phyloP scores from a whole-genome alignment of 371 early-diverging fungal species.

The Cladochytrium tenue region DNA sequence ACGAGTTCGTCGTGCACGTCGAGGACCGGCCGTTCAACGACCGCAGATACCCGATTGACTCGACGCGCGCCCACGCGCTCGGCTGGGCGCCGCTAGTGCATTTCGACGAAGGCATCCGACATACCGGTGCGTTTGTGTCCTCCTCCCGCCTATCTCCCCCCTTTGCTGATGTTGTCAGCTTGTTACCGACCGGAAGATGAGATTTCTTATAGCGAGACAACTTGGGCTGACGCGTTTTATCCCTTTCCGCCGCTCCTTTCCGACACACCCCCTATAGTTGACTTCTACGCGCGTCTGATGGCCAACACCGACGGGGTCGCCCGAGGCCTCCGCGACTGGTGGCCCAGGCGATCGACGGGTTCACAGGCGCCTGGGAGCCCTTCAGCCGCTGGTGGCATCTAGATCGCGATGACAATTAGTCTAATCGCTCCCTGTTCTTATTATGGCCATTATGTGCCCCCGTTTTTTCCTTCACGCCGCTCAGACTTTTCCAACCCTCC shows the following conservation, averaged over 20 bases:
- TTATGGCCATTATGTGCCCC: no score
- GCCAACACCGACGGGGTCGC: neutral
- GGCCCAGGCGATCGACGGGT: no score
- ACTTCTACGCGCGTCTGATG: neutral
- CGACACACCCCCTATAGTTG: neutral
- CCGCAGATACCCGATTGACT: constrained; percentile 76
- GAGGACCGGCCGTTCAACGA: constrained; percentile 84
- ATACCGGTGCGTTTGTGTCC: constrained; percentile 40
- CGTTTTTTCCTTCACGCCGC: no score
- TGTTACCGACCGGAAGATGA: neutral
- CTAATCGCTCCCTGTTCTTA: no score
- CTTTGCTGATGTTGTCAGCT: neutral
- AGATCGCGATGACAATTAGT: no score
- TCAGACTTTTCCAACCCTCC: no score
- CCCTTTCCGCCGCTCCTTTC: neutral
- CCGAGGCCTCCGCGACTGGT: no score
- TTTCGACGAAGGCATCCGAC: constrained; percentile 69
- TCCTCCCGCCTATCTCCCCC: neutral
- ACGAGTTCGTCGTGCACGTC: constrained; percentile 61
- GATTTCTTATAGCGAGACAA: no score
- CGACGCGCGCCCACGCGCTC: constrained; percentile 58
- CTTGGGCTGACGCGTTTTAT: neutral
- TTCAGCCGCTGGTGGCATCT: no score
- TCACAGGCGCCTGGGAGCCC: no score
- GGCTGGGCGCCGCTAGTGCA: constrained; percentile 73